Conservation (phyloP, 2,329 filamentous ascomycete genomes). For the Arachnopeziza araneosa region DNA sequence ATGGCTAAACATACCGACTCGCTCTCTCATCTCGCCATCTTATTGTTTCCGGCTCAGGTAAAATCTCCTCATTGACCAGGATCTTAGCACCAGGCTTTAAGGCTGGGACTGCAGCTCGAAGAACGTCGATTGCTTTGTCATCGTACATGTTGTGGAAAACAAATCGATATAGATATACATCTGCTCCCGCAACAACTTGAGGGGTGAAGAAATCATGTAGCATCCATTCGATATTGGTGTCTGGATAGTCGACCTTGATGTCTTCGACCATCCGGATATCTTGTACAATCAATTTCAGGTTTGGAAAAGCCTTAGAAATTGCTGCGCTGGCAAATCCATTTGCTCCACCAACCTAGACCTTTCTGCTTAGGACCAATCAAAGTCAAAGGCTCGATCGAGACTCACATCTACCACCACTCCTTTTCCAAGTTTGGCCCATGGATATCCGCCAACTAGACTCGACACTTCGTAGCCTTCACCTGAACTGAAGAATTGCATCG, state of each 20-base stretch:
- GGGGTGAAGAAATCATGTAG: constrained; percentile 40
- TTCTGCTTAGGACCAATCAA: neutral
- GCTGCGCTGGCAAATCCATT: constrained; percentile 23
- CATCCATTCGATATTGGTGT: constrained; percentile 14
- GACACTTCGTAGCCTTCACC: constrained; percentile 19
- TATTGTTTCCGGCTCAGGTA: constrained; percentile 7
- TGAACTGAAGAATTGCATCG: constrained; percentile 28
- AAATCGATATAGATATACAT: constrained; percentile 42
- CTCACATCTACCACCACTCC: constrained; percentile 25
- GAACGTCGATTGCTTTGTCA: constrained; percentile 31
- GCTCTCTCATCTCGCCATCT: constrained; percentile 32
- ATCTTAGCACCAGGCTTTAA: constrained; percentile 38
- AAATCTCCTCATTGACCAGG: constrained; percentile 30
- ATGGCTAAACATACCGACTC: constrained; percentile 23
- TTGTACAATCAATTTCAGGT: constrained; percentile 25
- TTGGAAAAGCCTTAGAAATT: constrained; percentile 19
- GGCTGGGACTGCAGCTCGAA: constrained; percentile 35
- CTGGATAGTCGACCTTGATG: constrained; percentile 31
- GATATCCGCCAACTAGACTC: constrained; percentile 22
- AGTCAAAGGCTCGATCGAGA: neutral
- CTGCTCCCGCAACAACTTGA: constrained; percentile 36
- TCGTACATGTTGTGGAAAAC: constrained; percentile 45
- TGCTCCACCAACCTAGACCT: constrained; percentile 14
- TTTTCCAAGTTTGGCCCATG: constrained; percentile 23
- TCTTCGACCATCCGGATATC: constrained; percentile 35